Base-by-base conservation (phyloP, 352 stramenopile species). In the Globisporangium nunn region DNA sequence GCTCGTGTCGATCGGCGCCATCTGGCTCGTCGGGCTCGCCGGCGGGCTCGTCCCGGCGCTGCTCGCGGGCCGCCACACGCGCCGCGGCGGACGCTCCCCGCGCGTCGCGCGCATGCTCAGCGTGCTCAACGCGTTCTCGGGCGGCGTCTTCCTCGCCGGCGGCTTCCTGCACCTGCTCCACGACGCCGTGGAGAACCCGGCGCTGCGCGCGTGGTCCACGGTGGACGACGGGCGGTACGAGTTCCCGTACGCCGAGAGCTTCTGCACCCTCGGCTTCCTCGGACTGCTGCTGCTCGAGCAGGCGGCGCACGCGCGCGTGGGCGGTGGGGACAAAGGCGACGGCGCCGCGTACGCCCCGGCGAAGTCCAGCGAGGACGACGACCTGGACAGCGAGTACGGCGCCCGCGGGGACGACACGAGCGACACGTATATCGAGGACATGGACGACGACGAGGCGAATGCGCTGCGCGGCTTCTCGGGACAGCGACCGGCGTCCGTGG, bases 171-270 rank as follows among this genome's bases (percentile, higher is more conserved):
- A 91, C 61, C 60, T 91, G 46, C 64, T 91, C 23, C 75, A 89
- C 61, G 67, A 71, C 51, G 81, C 81, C 5, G 72, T 89, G 14
- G 78, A 89, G 61, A 91, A 91, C 63, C 66, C 70, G 23, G 81
- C 71, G 44, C 69, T 91, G 15, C 66, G 68, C 8, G 67, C 70
- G 54, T 89, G 76, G 78, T 91, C 81, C n/a, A 78, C 72, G 8
- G 56, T 77, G 29, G 72, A 87, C 63, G 74, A 80, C 18, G 81
- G 75, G 3, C 63, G 64, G 44, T 88, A 84, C 54, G 78, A 63
- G 29, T 91, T 91, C 45, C 81, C 81, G 12, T 91, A 89, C 57
- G 81, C 81, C 17, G 76, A 91, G 62, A 85, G 87, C 66, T 91
- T 91, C 56, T 82, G 78, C 60, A 87, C 81, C 1, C 31, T 87